phyloP scores from a whole-genome alignment of 305 asterid genomes.

The Rubia peregrina region DNA sequence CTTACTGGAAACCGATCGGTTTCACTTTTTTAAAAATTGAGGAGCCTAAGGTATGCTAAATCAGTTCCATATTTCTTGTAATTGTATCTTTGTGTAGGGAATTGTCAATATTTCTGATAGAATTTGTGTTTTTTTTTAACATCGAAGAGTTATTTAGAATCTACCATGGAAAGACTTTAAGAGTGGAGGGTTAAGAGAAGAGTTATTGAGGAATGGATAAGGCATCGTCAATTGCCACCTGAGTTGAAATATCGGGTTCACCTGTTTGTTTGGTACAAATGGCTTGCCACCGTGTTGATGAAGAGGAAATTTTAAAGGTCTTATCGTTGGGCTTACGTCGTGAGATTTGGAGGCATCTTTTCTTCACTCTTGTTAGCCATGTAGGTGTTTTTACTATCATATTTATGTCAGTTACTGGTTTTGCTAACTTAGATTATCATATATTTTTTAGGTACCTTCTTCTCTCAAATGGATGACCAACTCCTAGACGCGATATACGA shows the following conservation, averaged over 20 bases:
- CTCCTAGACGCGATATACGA: too few relatives aligned
- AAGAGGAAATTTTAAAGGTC: conserved; percentile 59
- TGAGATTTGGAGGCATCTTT: conserved; percentile 77
- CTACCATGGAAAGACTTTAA: conserved; percentile 74
- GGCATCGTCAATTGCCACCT: conserved; percentile 77
- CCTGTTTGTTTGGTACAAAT: conserved; percentile 69
- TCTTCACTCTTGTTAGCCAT: conserved; percentile 77
- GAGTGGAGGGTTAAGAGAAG: conserved; percentile 80
- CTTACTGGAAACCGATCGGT: too few relatives aligned
- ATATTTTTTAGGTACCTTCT: too few relatives aligned
- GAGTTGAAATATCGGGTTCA: conserved; percentile 71
- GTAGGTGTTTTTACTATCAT: too few relatives aligned
- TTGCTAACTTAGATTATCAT: too few relatives aligned
- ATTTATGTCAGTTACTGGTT: too few relatives aligned
- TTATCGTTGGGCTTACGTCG: conserved; percentile 69
- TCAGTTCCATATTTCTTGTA: too few relatives aligned
- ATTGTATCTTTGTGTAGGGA: too few relatives aligned
- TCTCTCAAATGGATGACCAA: too few relatives aligned
- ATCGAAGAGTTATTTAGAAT: conserved; percentile 68
- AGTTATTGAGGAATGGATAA: conserved; percentile 93
- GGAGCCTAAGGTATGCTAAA: too few relatives aligned
- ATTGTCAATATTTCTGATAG: too few relatives aligned
- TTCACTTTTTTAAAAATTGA: too few relatives aligned
- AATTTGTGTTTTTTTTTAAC: neutral
- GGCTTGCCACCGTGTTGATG: conserved; percentile 84